Evolutionary conservation across 116 monocot species (phyloP).

Genomic region (Phalaenopsis hybrid): DNA sequence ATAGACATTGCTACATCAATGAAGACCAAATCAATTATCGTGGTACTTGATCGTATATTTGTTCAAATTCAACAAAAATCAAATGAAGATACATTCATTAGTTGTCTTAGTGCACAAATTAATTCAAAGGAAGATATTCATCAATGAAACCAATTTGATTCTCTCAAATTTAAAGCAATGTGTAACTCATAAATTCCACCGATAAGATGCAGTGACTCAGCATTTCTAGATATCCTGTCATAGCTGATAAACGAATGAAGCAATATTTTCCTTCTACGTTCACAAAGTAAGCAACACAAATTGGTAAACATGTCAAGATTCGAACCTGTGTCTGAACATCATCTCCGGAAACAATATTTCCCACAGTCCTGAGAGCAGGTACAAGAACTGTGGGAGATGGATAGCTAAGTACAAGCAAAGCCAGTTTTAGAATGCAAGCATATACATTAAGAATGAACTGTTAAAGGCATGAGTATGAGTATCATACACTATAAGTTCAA

Average conservation of each 20-base stretch:
- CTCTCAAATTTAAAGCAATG: not conserved
- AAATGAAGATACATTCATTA: too few species aligned
- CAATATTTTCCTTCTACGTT: not conserved
- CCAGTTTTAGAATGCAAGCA: not conserved
- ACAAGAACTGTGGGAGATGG: conserved; percentile 38
- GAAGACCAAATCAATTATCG: too few species aligned
- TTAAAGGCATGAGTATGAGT: conserved; percentile 5
- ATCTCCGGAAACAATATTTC: conserved; percentile 55
- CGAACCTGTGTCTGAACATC: conserved; percentile 58
- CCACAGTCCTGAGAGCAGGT: conserved; percentile 40
- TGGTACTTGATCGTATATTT: too few species aligned
- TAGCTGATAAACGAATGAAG: not conserved
- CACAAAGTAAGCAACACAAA: not conserved
- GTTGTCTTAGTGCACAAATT: too few species aligned
- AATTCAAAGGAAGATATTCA: too few species aligned
- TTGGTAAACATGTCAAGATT: not conserved
- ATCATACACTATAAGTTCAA: conserved; percentile 57
- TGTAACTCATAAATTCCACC: not conserved
- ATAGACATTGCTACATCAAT: too few species aligned
- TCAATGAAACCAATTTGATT: too few species aligned
- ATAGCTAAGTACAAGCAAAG: conserved; percentile 30
- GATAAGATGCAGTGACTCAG: not conserved
- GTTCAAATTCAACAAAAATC: too few species aligned
- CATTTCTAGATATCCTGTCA: not conserved
- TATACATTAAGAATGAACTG: not conserved